phyloP scores from a whole-genome alignment of 1,284 basidiomycete genomes.

The Ganoderma resinaceum region DNA sequence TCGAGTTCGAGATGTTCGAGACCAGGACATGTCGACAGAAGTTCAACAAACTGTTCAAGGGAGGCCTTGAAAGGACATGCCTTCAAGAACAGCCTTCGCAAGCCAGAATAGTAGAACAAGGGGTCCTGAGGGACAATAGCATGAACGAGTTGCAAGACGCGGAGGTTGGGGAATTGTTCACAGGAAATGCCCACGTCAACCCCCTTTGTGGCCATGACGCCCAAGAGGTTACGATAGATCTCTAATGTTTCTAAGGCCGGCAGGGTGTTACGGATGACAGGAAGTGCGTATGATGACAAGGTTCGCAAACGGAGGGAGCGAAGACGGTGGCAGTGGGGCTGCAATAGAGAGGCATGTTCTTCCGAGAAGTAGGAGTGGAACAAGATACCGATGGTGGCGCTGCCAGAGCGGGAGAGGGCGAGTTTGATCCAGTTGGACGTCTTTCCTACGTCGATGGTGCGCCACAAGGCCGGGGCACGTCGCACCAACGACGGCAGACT shows the following conservation, averaged over 20 bases:
- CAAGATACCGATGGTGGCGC: background rate
- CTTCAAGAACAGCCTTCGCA: background rate
- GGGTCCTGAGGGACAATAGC: background rate
- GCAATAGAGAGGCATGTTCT: background rate
- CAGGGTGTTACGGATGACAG: background rate
- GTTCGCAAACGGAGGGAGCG: background rate
- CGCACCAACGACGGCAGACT: background rate
- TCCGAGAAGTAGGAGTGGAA: background rate
- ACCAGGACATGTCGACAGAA: background rate
- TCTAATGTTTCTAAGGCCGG: background rate
- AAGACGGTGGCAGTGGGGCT: background rate
- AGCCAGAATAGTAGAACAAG: background rate
- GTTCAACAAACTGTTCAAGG: background rate
- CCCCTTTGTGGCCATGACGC: background rate
- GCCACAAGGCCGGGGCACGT: background rate
- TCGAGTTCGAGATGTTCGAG: conserved; percentile 1
- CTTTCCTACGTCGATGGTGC: background rate
- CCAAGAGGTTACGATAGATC: background rate
- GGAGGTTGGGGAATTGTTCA: background rate
- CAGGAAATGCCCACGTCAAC: background rate
- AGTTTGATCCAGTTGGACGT: background rate
- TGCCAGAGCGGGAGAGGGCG: background rate
- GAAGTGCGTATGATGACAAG: background rate
- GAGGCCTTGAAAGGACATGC: background rate
- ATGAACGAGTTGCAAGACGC: background rate